A percentile compares a stretch with the other conserved stretches of the same genome.
Evolutionary conservation across 1,284 basidiomycete species (phyloP).

Genomic region (Ceratobasidium sp.): DNA sequence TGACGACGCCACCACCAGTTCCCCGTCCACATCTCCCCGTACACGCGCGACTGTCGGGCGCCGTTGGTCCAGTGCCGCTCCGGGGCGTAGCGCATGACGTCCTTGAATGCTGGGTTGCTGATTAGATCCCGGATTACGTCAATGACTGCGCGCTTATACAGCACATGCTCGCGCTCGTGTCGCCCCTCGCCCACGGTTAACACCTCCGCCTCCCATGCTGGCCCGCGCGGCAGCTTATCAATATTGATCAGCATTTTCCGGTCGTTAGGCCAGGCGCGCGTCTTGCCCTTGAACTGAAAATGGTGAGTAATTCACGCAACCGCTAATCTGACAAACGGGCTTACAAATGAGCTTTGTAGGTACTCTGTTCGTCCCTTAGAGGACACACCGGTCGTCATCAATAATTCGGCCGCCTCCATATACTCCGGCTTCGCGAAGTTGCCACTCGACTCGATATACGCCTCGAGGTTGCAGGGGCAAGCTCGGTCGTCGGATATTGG

Average conservation of each 20-base stretch:
- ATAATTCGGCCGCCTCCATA: slow-evolving; percentile 25
- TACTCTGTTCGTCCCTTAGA: background rate
- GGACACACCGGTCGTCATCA: slow-evolving; percentile 28
- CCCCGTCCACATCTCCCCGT: slow-evolving; percentile 42
- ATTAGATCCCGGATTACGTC: slow-evolving; percentile 14
- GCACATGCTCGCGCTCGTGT: background rate
- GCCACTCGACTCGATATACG: slow-evolving; percentile 18
- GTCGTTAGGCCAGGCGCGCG: background rate
- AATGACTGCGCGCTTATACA: background rate
- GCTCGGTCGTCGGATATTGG: background rate
- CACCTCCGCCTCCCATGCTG: background rate
- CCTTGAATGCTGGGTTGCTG: background rate
- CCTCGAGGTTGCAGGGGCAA: background rate
- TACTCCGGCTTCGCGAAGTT: background rate
- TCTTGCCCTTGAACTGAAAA: background rate
- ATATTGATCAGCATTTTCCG: background rate
- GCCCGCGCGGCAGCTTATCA: slow-evolving; percentile 13
- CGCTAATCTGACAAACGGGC: background rate
- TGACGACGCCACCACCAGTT: slow-evolving; percentile 47
- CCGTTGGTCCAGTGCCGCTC: slow-evolving; percentile 17
- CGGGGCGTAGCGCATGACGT: background rate
- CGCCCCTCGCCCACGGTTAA: background rate
- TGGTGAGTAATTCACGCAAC: background rate
- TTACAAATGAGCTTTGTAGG: slow-evolving; percentile 25
- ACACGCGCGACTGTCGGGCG: background rate